Evolutionary conservation across 371 early-diverging fungal genomes (phyloP).

Genomic region (Syncephalastrum sp.): DNA sequence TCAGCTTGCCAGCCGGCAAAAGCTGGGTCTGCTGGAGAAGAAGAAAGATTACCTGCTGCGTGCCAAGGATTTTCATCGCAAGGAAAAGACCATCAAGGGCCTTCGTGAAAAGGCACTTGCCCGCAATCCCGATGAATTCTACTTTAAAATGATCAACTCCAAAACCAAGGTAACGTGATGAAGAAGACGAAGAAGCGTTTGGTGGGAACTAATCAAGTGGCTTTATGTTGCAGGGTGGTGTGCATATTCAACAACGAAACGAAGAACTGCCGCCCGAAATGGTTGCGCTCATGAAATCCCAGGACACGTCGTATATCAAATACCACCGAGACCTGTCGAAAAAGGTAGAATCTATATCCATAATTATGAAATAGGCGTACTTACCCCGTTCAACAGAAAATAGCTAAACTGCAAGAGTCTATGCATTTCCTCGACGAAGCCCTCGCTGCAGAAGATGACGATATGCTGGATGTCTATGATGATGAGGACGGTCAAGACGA

Average conservation of each 20-base stretch:
- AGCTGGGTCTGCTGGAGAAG: slow-evolving; percentile 90
- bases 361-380: background rate
- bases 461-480: slow-evolving; percentile 41
- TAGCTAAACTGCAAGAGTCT: slow-evolving; percentile 67
- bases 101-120: slow-evolving; percentile 84
- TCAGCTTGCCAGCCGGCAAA: slow-evolving; percentile 72
- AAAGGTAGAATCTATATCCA: slow-evolving; percentile 43
- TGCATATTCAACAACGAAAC: slow-evolving; percentile 76
- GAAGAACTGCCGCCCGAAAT: slow-evolving; percentile 75
- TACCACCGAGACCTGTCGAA: slow-evolving; percentile 78
- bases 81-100: slow-evolving; percentile 80
- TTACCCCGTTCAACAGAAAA: slow-evolving; percentile 48
- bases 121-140: slow-evolving; percentile 97
- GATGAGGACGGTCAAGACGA: slow-evolving; percentile 41
- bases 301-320: slow-evolving; percentile 86
- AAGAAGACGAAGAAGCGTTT: background rate
- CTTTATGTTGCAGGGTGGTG: slow-evolving; percentile 59
- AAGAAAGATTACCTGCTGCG: slow-evolving; percentile 97
- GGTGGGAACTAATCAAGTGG: too few species aligned
- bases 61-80: slow-evolving; percentile 87
- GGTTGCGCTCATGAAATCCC: slow-evolving; percentile 84
- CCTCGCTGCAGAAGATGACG: slow-evolving; percentile 41
- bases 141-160: slow-evolving; percentile 92
- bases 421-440: slow-evolving; percentile 64
- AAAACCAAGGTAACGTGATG: slow-evolving; percentile 58